Base-by-base conservation (phyloP, 176 grass and related monocot genomes). In the Ensete glaucum region DNA sequence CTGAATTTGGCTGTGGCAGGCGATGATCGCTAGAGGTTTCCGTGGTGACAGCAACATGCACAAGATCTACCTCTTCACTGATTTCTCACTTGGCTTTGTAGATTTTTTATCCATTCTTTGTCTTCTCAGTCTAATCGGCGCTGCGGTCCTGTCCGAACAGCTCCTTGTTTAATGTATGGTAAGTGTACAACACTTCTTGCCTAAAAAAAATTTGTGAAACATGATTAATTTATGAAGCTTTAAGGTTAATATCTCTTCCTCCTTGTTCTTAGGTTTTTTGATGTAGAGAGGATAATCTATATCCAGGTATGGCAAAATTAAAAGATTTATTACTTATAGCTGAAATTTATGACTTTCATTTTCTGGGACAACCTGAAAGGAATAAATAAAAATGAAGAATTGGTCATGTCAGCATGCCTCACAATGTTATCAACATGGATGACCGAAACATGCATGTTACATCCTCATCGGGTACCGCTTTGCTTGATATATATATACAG, bases 1-100 rank as follows among this genome's bases (percentile, higher is more conserved):
- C 11, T 52, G 52, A 72, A 53, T 73, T 26, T 72, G n/a, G 13
- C 14, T 59, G 75, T 88, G 67, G 13, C 84, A 98, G 94, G 90
- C 90, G 2, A 98, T 98, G 94, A 73, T 98, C 78, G 90, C 88
- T 79, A 85, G 94, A 80, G 94, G 94, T 77, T 98, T 93, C 82
- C 73, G 86, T n/a, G 94, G 94, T 76, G 82, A 91, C 29, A 71
- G 88, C 59, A 82, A 34, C 71, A 90, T 82, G 63, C 90, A 98
- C 72, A 93, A 85, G 69, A 90, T 98, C 67, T 91, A 93, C 78
- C 88, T 98, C 26, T 85, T 89, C 54, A 51, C 82, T n/a, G 63
- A 97, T 72, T 90, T 86, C 73, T 91, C 90, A 52, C 77, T 93
- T 89, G 90, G 90, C 43, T 58, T 91, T 69, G 66, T 58, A 27